Evolutionary conservation across 352 stramenopile genomes (phyloP).

Genomic region (Globisporangium cylindrosporum): DNA sequence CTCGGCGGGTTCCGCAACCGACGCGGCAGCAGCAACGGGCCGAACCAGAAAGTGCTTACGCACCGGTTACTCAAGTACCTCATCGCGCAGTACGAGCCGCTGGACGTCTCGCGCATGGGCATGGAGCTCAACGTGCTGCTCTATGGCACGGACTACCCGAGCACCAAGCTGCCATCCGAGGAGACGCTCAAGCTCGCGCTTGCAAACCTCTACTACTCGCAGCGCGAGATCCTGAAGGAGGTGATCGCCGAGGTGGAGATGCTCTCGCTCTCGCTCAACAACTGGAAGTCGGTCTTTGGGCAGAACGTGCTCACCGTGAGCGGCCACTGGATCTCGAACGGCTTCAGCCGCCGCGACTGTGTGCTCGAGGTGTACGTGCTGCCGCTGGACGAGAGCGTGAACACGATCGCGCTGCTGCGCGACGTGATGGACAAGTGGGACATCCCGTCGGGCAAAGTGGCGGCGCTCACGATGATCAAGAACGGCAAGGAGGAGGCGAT

Average conservation of each 20-base stretch:
- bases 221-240: conserved; percentile 78
- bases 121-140: conserved; percentile 57
- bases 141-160: conserved; percentile 38
- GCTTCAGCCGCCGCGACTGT: conserved; percentile 70
- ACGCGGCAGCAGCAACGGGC: conserved; percentile 22
- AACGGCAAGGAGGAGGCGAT: conserved; percentile 46
- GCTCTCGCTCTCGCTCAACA: conserved; percentile 73
- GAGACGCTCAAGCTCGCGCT: conserved; percentile 71
- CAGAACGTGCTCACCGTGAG: conserved; percentile 80
- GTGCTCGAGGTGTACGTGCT: conserved; percentile 77
- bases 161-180: conserved; percentile 53
- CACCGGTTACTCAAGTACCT: conserved; percentile 73
- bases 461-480: conserved; percentile 65
- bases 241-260: conserved; percentile 73
- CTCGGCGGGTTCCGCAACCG: conserved; percentile 13
- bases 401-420: conserved; percentile 71
- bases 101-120: conserved; percentile 70
- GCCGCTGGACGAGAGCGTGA: conserved; percentile 70
- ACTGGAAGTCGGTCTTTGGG: conserved; percentile 76
- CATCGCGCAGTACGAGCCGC: conserved; percentile 71
- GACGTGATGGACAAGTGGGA: conserved; percentile 86
- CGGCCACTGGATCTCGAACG: conserved; percentile 75
- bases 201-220: conserved; percentile 76
- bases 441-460: conserved; percentile 66
- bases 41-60: conserved; percentile 63